Conservation (phyloP, 2,329 filamentous ascomycete genomes). For the Canariomyces notabilis region DNA sequence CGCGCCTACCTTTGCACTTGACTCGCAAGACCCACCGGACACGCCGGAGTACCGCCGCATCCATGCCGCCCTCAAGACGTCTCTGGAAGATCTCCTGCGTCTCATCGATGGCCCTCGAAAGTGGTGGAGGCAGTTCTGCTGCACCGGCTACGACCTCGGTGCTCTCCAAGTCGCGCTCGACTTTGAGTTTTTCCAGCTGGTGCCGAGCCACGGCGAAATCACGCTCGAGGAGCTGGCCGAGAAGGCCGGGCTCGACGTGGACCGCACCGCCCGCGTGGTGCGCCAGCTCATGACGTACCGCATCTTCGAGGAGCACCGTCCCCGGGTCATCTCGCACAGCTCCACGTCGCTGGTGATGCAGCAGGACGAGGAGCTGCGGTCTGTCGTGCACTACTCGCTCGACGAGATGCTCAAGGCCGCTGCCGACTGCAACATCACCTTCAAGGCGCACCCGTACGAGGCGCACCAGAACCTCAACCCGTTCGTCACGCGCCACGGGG, state of each 20-base stretch:
- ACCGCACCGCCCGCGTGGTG: constrained; percentile 3
- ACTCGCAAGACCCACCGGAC: constrained; percentile 1
- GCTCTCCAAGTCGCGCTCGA: constrained; percentile 26
- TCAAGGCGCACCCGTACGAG: constrained; percentile 22
- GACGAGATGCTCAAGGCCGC: constrained; percentile 29
- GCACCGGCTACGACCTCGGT: constrained; percentile 21
- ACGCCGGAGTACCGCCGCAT: not conserved
- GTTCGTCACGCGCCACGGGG: constrained; percentile 19
- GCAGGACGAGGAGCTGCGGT: constrained; percentile 5
- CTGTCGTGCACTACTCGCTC: constrained; percentile 16
- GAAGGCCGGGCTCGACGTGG: constrained; percentile 3
- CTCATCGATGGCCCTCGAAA: constrained; percentile 6
- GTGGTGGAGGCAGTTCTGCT: constrained; percentile 4
- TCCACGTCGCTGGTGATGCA: constrained; percentile 2
- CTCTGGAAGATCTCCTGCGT: constrained; percentile 1
- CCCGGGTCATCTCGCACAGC: constrained; percentile 3
- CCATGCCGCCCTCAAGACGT: constrained; percentile 2
- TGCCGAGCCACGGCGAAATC: constrained; percentile 21
- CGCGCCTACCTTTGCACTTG: constrained; percentile 3
- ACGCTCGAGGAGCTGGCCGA: constrained; percentile 2
- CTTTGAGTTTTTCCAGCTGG: constrained; percentile 26
- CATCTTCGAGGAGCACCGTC: constrained; percentile 3
- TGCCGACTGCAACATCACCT: constrained; percentile 7
- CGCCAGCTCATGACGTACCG: constrained; percentile 2
- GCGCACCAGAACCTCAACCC: constrained; percentile 19